Conservation (phyloP, 2,329 filamentous ascomycete species). For the Lachnellula arida region DNA sequence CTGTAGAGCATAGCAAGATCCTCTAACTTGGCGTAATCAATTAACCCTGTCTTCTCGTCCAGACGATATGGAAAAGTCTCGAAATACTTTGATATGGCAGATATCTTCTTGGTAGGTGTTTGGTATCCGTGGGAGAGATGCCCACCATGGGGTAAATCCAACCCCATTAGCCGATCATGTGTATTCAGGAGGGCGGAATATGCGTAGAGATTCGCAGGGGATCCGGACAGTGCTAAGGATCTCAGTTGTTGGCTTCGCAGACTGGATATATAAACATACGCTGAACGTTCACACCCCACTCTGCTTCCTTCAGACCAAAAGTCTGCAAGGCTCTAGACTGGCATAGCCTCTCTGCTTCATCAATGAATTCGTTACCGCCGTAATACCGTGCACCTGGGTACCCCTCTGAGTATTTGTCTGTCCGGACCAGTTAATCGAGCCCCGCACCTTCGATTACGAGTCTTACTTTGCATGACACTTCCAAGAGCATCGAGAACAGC, state of each 20-base stretch:
- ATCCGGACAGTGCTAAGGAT: slow-evolving; percentile 39
- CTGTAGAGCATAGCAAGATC: slow-evolving; percentile 83
- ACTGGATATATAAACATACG: slow-evolving; percentile 43
- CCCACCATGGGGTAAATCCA: slow-evolving; percentile 93
- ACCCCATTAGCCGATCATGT: slow-evolving; percentile 93
- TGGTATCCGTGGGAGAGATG: slow-evolving; percentile 97
- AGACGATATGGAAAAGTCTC: slow-evolving; percentile 95
- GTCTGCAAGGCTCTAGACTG: slow-evolving; percentile 85
- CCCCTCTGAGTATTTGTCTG: slow-evolving; percentile 97
- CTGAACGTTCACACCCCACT: slow-evolving; percentile 98
- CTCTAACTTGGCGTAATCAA: slow-evolving; percentile 91
- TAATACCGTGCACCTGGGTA: slow-evolving; percentile 97
- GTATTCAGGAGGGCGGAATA: slow-evolving; percentile 91
- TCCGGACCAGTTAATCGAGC: slow-evolving; percentile 33
- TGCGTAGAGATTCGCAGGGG: slow-evolving; percentile 71
- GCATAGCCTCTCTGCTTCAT: slow-evolving; percentile 82
- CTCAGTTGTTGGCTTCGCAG: slow-evolving; percentile 13
- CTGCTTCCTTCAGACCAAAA: slow-evolving; percentile 74
- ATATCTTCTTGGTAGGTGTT: slow-evolving; percentile 90
- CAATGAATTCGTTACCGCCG: slow-evolving; percentile 94
- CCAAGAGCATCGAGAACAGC: slow-evolving; percentile 87
- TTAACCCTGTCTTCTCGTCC: slow-evolving; percentile 83
- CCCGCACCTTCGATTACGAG: slow-evolving; percentile 27
- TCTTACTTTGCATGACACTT: slow-evolving; percentile 88
- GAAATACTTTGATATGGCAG: slow-evolving; percentile 98